phyloP scores from a whole-genome alignment of 257 asterid species.

The Anisodus tanguticus region DNA sequence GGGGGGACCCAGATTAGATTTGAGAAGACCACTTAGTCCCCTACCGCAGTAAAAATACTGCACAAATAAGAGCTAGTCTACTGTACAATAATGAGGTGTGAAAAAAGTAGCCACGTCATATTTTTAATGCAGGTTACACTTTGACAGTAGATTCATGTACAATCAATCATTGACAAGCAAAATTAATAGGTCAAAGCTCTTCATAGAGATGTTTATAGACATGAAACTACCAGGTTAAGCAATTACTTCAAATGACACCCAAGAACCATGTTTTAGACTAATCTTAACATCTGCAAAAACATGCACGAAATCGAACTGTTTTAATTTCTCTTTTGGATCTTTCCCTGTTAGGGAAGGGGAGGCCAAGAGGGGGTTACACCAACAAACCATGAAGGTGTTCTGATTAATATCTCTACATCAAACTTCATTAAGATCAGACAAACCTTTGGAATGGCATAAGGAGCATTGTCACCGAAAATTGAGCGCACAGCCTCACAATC shows the following conservation, averaged over 20 bases:
- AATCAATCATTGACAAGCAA: constrained; percentile 4
- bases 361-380: background rate
- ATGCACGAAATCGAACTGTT: background rate
- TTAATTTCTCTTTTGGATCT: background rate
- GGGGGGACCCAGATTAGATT: background rate
- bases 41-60: background rate
- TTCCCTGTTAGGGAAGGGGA: background rate
- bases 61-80: background rate
- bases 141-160: background rate
- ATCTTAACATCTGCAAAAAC: background rate
- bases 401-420: background rate
- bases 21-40: background rate
- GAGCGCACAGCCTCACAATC: constrained; percentile 78
- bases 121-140: constrained; percentile 7
- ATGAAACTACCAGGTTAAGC: constrained; percentile 15
- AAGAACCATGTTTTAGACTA: background rate
- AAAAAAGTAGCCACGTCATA: background rate
- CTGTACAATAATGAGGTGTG: background rate
- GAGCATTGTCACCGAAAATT: constrained; percentile 73
- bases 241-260: background rate
- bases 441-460: constrained; percentile 84
- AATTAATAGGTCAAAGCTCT: constrained; percentile 24
- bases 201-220: constrained; percentile 20
- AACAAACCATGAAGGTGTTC: background rate
- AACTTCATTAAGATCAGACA: constrained; percentile 33